Evolutionary conservation across 164 flowering plant genomes (phyloP), one percentile per base, ranked within the genome.

Genomic region (Houttuynia cordata): DNA sequence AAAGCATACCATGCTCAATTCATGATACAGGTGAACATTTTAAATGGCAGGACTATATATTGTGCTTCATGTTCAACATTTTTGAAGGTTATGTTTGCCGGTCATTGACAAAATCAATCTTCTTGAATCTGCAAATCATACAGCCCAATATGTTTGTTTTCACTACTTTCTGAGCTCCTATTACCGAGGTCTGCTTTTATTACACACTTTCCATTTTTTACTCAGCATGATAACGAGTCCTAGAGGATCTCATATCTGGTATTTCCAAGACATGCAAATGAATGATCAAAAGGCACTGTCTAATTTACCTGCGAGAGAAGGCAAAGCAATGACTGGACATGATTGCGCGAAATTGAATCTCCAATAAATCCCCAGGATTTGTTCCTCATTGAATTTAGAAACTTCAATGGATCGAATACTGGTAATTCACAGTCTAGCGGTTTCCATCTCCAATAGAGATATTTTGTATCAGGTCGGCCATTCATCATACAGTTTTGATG

Each of bases 401-500:
- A 93, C 41, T 53, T 82, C 62, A 55, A 21, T 8, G 89, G 71
- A 77, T 85, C 70, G 59, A 93, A 81, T 45, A 51, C 73, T 8
- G 85, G 92, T 53, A 93, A 64, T 51, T 80, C 76, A 37, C 99
- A 93, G 34, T 71, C 76, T 52, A 69, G 64, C 3, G 99, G 97
- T 17, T 64, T 79, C 99, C 99, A 93, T 68, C 79, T 81, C 99
- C 99, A 93, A 61, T 79, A 79, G 14, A 93, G 83, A 74, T 84
- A 93, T 8, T 68, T 86, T 8, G 82, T 52, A 74, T 93, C 99
- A 6, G 96, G 88, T 24, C 99, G 74, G 58, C 99, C 99, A 74
- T 93, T 93, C 57, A 45, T 81, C 87, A 90, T 88, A 69, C 99
- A 93, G 66, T 93, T 88, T 79, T 93, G 99, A 70, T 84, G 94